Conservation (phyloP, 225 moss, liverwort and hornwort genomes). For the Pseudisothecium myosuroides region DNA sequence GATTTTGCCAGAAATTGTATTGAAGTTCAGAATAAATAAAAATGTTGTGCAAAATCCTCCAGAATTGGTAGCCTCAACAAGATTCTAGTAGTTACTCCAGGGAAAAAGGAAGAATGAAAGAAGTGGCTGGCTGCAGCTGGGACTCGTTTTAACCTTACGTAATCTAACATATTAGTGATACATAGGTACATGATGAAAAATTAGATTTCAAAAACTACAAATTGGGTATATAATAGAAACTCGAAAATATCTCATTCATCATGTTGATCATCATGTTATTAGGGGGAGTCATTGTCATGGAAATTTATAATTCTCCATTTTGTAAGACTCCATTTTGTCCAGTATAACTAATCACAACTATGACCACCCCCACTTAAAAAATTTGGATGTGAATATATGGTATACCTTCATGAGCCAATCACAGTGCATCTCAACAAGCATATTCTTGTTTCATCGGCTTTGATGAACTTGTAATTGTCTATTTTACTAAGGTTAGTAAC, state of each 20-base stretch:
- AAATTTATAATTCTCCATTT: neutral
- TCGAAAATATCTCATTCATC: neutral
- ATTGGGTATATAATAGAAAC: neutral
- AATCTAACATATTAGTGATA: neutral
- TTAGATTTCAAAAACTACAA: neutral
- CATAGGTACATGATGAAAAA: neutral
- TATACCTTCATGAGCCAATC: neutral
- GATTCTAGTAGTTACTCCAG: neutral
- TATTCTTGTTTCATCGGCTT: neutral
- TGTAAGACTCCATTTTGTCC: too few species aligned
- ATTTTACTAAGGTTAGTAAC: neutral
- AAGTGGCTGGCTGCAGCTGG: neutral
- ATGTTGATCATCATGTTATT: neutral
- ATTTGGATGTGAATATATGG: neutral
- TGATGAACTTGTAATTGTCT: rapidly evolving
- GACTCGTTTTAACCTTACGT: neutral
- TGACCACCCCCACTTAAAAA: rapidly evolving
- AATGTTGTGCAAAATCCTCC: neutral
- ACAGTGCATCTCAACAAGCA: neutral
- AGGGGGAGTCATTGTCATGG: neutral
- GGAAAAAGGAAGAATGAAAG: neutral
- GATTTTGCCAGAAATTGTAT: neutral
- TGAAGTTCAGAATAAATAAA: neutral
- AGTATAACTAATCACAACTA: neutral
- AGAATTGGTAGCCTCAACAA: neutral